Conservation (phyloP, 805 yeast genomes). For the Suhomyces sp. region DNA sequence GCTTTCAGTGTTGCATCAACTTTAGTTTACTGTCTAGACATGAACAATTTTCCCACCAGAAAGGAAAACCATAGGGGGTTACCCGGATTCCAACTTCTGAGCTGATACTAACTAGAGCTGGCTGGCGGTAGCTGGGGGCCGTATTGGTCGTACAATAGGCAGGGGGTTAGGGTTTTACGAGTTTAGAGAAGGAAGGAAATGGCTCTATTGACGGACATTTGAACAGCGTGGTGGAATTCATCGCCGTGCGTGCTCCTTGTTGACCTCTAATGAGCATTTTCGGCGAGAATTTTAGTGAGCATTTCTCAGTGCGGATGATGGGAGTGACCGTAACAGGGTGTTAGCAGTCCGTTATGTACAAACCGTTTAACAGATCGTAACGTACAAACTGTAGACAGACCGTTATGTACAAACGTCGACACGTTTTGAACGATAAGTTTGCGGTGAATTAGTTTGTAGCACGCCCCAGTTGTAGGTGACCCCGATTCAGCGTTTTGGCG, state of each 20-base stretch:
- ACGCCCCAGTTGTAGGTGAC: background rate
- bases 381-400: background rate
- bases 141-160: background rate
- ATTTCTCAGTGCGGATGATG: background rate
- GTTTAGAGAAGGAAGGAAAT: background rate
- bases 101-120: background rate
- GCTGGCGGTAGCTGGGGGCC: background rate
- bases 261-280: background rate
- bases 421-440: too few species aligned
- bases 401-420: background rate
- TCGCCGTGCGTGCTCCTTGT: background rate
- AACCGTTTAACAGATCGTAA: background rate
- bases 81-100: constrained; percentile 1
- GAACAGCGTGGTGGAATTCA: background rate
- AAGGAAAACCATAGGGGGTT: background rate
- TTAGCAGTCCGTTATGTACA: background rate
- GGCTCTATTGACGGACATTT: background rate
- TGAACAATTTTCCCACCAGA: constrained; percentile 1
- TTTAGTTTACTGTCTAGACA: background rate
- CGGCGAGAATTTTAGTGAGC: background rate
- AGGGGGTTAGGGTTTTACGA: background rate
- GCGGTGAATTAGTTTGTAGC: background rate
- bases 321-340: background rate
- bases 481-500: background rate
- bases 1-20: background rate